Evolutionary conservation across 192 early-diverging fungal species (phyloP).

Genomic region (Podila verticillata): DNA sequence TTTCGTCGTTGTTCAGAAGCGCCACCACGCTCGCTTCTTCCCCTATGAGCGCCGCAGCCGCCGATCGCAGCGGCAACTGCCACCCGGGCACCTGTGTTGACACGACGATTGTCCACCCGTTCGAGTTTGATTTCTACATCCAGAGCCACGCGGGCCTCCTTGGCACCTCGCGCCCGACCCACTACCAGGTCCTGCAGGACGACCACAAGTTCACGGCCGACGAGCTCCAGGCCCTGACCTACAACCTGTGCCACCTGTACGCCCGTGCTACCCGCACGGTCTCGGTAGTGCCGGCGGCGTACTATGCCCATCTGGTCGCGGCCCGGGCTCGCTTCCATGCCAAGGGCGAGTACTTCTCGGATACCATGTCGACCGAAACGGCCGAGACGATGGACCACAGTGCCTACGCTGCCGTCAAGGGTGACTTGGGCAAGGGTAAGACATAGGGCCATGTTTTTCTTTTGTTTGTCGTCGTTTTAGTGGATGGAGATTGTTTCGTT

Average conservation of each 20-base stretch:
- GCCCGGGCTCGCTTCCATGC: constrained; percentile 87
- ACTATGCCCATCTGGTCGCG: constrained; percentile 94
- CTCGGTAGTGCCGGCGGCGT: constrained; percentile 86
- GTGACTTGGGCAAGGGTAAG: constrained; percentile 12
- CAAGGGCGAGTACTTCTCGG: constrained; percentile 64
- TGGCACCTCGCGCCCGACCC: constrained; percentile 91
- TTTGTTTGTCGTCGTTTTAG: not conserved
- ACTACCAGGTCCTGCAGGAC: constrained; percentile 92
- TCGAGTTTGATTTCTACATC: constrained; percentile 89
- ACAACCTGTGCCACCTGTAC: constrained; percentile 91
- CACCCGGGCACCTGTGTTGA: constrained; percentile 86
- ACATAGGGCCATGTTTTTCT: too few relatives aligned
- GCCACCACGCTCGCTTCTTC: constrained; percentile 91
- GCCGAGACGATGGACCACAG: constrained; percentile 5
- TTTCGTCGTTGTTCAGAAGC: constrained; percentile 87
- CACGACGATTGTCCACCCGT: constrained; percentile 76
- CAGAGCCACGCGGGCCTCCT: constrained; percentile 93
- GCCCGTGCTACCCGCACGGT: constrained; percentile 91
- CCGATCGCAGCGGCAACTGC: constrained; percentile 84
- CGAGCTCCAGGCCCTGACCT: constrained; percentile 90
- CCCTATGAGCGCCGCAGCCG: constrained; percentile 64
- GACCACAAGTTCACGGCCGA: constrained; percentile 85
- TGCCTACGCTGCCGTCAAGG: constrained; percentile 41
- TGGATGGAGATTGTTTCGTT: too few relatives aligned
- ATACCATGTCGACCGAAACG: constrained; percentile 35